Evolutionary conservation across 345 rosid genomes (phyloP), one percentile per base, ranked within the genome.

Genomic region (Salix suchowensis): DNA sequence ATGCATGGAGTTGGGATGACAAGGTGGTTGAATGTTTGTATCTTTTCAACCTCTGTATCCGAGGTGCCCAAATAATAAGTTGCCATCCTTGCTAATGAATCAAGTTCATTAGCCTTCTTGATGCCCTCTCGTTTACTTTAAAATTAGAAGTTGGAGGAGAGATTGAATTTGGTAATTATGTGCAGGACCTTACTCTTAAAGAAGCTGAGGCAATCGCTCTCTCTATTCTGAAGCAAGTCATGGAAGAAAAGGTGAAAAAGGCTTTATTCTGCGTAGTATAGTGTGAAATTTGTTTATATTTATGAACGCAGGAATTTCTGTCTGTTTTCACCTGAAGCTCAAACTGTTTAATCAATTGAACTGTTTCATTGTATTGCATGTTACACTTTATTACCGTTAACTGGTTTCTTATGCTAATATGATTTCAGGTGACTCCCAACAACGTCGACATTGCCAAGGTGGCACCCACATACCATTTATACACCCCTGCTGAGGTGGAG

Each of bases 391-490:
- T 12, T 34, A 7, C 40, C 21, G 14, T 13, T 36, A 21, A 46
- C 48, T 46, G 36, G 9, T 4, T 30, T 40, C 44, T 40, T 21
- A 42, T 61, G 60, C 67, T 67, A 7, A 16, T 34, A 34, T 72
- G 13, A 46, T 82, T 72, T 77, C 86, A 95, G 98, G 98, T 93
- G 77, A 93, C 96, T 32, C 98, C 98, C 10, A 95, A 88, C 74
- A 95, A 95, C 71, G 98, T 95, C 78, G 98, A 96, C 76, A 96
- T 96, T 9, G 98, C 98, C 3, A 89, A 82, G 83, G 98, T 95
- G 44, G 87, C 97, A 72, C 96, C 97, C 66, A 86, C 86, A 0
- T 95, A 93, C 84, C 97, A 95, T 84, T 89, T 95, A 24, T 93
- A 95, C 83, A 88, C 93, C 34, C 98, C 98, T 61, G 70, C 93